Conservation (phyloP, 768 basidiomycete species). For the Auricularia cornea region DNA sequence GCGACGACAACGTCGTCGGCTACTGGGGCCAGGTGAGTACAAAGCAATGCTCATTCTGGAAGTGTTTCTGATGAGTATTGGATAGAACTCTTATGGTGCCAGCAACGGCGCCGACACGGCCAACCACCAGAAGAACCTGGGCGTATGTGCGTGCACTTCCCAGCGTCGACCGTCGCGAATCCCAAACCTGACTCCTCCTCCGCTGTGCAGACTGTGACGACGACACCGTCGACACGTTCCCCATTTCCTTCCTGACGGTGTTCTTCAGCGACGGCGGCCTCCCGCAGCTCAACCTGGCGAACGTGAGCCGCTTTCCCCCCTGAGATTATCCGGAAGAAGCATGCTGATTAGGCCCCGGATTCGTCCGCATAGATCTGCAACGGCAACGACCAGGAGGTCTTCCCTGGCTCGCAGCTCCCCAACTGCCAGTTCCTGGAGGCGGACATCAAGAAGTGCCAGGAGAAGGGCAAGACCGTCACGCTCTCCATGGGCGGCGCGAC, state of each 20-base stretch:
- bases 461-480: conserved; percentile 46
- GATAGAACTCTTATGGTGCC: conserved; percentile 9
- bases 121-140: conserved; percentile 8
- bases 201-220: conserved; percentile 6
- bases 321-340: no score
- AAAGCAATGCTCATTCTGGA: no score
- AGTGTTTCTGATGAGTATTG: no score
- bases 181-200: neutral
- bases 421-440: conserved; percentile 53
- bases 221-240: conserved; percentile 9
- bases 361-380: conserved; percentile 42
- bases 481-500: conserved; percentile 11
- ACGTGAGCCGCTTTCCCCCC: conserved; percentile 36
- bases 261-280: conserved; percentile 16
- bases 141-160: neutral
- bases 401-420: conserved; percentile 53
- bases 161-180: neutral
- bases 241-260: conserved; percentile 8
- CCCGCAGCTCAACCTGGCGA: conserved; percentile 62
- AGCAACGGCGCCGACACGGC: conserved; percentile 19
- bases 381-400: conserved; percentile 44
- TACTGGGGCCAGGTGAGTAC: neutral
- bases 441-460: conserved; percentile 58
- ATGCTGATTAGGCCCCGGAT: no score
- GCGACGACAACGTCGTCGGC: conserved; percentile 24